A percentile compares a stretch with the other conserved stretches of the same genome.
phyloP scores from a whole-genome alignment of 257 asterid genomes.

The Jasminum sambac region DNA sequence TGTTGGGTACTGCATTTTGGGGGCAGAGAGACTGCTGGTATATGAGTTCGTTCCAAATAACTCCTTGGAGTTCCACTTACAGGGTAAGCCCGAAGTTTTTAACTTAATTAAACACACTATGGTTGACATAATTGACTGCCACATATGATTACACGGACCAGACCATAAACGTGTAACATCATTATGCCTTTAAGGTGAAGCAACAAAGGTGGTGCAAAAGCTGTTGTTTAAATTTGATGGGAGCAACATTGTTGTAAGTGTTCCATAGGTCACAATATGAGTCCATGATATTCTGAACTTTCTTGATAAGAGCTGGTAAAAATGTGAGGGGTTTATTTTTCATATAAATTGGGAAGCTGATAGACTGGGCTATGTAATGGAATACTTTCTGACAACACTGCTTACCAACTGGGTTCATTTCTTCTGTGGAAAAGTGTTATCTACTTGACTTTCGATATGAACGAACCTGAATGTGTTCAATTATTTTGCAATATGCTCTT shows the following conservation, averaged over 20 bases:
- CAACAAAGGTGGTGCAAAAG: constrained; percentile 2
- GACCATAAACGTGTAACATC: not conserved
- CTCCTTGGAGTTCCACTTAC: constrained; percentile 86
- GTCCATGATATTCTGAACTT: constrained; percentile 1
- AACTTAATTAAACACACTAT: constrained; percentile 11
- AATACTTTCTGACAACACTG: constrained; percentile 1
- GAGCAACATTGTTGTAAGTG: not conserved
- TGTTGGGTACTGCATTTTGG: constrained; percentile 79
- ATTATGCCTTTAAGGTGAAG: not conserved
- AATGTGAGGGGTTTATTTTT: not conserved
- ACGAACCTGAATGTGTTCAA: not conserved
- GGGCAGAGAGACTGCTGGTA: constrained; percentile 73
- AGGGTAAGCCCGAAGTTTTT: constrained; percentile 48
- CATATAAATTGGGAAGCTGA: not conserved
- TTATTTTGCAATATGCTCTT: constrained; percentile 1
- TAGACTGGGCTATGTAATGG: not conserved
- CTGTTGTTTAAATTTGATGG: not conserved
- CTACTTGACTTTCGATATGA: not conserved
- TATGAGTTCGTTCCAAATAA: constrained; percentile 77
- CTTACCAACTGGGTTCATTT: constrained; percentile 10
- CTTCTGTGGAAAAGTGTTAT: not conserved
- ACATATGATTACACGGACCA: not conserved
- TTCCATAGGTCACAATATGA: not conserved
- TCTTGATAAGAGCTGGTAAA: not conserved
- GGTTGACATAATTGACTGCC: constrained; percentile 9